Evolutionary conservation across 2,329 filamentous ascomycete genomes (phyloP).

Genomic region (Penicillium sclerotigenum): DNA sequence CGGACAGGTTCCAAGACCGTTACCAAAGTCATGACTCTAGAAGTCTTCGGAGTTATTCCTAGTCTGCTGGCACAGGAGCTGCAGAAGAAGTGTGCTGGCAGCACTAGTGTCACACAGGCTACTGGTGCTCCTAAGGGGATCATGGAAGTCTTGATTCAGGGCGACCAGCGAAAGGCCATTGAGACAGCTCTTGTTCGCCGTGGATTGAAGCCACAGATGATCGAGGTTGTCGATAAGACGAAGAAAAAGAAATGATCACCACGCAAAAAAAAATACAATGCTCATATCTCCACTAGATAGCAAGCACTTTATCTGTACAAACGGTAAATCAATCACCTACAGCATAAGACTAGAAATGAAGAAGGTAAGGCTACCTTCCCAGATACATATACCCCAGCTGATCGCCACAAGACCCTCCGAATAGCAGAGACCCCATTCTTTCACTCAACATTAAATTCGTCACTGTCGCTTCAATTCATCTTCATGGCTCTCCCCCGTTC

Average conservation of each 20-base stretch:
- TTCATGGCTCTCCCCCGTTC: neutral
- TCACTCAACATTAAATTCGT: neutral
- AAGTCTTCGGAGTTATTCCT: slow-evolving; percentile 60
- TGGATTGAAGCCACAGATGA: slow-evolving; percentile 58
- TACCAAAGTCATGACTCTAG: slow-evolving; percentile 60
- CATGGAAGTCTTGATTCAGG: slow-evolving; percentile 67
- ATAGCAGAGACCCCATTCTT: neutral
- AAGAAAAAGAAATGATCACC: slow-evolving; percentile 56
- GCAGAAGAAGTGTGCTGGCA: slow-evolving; percentile 66
- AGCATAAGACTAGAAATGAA: neutral
- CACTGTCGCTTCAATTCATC: neutral
- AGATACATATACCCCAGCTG: neutral
- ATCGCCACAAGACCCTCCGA: too few species aligned
- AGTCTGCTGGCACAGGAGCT: slow-evolving; percentile 62
- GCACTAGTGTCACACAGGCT: slow-evolving; percentile 61
- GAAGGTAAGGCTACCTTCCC: neutral
- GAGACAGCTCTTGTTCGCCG: slow-evolving; percentile 58
- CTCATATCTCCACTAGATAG: neutral
- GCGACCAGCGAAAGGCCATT: slow-evolving; percentile 61
- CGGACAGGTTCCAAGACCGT: slow-evolving; percentile 65
- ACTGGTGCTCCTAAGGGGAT: slow-evolving; percentile 61
- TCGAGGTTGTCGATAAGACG: slow-evolving; percentile 65
- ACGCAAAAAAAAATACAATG: too few species aligned
- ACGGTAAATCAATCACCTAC: neutral
- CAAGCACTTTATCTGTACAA: neutral